A percentile compares a stretch with the other conserved stretches of the same genome.
Conservation (phyloP, 2,329 filamentous ascomycete genomes). For the Ophiostoma ips region DNA sequence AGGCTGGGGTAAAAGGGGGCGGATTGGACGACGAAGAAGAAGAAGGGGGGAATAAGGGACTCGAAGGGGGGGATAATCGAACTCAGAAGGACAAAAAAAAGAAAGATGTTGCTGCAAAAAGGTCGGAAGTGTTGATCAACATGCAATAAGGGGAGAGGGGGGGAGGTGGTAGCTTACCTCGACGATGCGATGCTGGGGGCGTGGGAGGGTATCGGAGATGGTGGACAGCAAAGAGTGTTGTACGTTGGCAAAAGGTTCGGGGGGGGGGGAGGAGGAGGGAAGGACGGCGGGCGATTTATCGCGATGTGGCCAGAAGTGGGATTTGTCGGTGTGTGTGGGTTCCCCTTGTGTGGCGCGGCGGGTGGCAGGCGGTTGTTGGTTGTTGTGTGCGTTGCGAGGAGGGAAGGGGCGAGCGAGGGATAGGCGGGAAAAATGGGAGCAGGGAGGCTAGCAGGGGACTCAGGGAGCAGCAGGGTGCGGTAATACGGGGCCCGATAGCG, state of each 20-base stretch:
- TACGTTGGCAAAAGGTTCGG: conserved; percentile 4
- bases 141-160: no score
- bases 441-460: background rate
- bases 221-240: conserved; percentile 4
- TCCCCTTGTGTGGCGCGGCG: background rate
- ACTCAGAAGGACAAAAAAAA: background rate
- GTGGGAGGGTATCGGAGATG: background rate
- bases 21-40: background rate
- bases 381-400: conserved; percentile 10
- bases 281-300: conserved; percentile 12
- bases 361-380: background rate
- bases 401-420: conserved; percentile 6
- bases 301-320: conserved; percentile 16
- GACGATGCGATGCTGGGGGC: background rate
- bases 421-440: conserved; percentile 2
- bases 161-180: conserved; percentile 1
- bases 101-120: background rate
- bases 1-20: conserved; percentile 3
- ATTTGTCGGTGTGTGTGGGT: conserved; percentile 16
- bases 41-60: background rate
- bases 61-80: no score
- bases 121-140: background rate
- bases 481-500: background rate
- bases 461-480: no score
- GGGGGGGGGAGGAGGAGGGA: no score